Base-by-base conservation (phyloP, 805 yeast species). In the Candida odintsovae region DNA sequence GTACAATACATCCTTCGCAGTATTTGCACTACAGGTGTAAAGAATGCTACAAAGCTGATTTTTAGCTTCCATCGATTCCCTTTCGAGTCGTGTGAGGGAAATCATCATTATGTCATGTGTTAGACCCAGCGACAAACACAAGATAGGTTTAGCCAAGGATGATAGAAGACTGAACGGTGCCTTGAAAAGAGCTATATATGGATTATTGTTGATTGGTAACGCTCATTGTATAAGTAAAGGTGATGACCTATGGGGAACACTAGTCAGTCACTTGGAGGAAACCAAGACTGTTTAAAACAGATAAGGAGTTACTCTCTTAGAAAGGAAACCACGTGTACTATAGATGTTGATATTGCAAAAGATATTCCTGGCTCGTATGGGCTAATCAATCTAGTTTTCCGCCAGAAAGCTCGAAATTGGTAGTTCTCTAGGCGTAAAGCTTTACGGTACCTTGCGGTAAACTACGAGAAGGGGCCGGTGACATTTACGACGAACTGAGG, bases 71-170 rank as follows among this genome's bases (percentile, higher is more conserved):
- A 83, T 87, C 13, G 96, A 87, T 63, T 92, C 95, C 1, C 88
- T 87, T 67, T 96, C 88, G 64, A 95, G 96, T 20, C 72, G 94
- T 54, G 96, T 88, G 55, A 86, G 85, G 65, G 87, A 84, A 54
- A 81, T 82, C 44, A 81, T 87, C 26, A 73, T 88, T 12, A 70
- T 88, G 50, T 80, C 92, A 2, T 77, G 90, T 55, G 96, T 88
- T 20, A 72, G 96, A 55, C 77, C 81, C 20, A 82, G 82, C 57
- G 65, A 62, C 11, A 45, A 50, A 18, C 60, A 62, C 15, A 78
- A 70, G 45, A 76, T 82, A 46, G 88, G 90, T 22, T 83, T 83
- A 61, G 67, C 83, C 44, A 70, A 65, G 44, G 89, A 83, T 56
- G 64, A 67, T 40, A 66, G 88, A 57, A 69, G 89, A 56, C 63